phyloP scores from a whole-genome alignment of 2,329 filamentous ascomycete genomes.

The Monascus ruber region DNA sequence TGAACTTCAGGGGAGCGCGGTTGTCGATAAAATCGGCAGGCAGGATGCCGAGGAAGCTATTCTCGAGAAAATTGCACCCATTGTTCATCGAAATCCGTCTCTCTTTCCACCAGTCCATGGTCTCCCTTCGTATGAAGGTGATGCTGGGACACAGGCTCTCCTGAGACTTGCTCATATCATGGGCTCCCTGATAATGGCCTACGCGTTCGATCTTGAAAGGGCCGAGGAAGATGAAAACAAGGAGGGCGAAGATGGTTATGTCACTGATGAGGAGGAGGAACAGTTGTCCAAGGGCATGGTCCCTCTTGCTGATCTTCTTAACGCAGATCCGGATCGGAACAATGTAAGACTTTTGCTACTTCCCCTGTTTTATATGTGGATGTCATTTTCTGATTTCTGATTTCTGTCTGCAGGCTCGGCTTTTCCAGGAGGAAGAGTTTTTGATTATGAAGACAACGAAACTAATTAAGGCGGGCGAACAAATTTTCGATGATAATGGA shows the following conservation, averaged over 20 bases:
- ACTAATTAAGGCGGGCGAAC: slow-evolving; percentile 56
- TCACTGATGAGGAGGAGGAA: slow-evolving; percentile 56
- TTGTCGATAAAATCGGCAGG: slow-evolving; percentile 67
- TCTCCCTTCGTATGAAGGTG: slow-evolving; percentile 31
- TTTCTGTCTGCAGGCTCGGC: slow-evolving; percentile 35
- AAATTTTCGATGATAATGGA: slow-evolving; percentile 84
- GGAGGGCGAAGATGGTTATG: slow-evolving; percentile 38
- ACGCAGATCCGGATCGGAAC: slow-evolving; percentile 71
- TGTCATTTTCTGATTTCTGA: slow-evolving; percentile 1
- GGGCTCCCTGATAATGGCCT: slow-evolving; percentile 84
- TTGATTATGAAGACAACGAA: slow-evolving; percentile 63
- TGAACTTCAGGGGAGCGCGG: slow-evolving; percentile 64
- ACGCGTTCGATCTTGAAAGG: slow-evolving; percentile 71
- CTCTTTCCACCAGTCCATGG: slow-evolving; percentile 29
- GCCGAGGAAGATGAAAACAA: slow-evolving; percentile 45
- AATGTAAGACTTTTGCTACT: slow-evolving; percentile 45
- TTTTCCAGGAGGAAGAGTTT: slow-evolving; percentile 47
- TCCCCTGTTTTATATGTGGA: background rate
- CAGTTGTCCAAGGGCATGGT: slow-evolving; percentile 71
- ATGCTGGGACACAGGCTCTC: slow-evolving; percentile 35
- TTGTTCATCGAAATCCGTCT: slow-evolving; percentile 32
- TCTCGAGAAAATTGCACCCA: slow-evolving; percentile 42
- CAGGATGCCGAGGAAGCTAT: slow-evolving; percentile 61
- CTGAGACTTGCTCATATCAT: slow-evolving; percentile 59
- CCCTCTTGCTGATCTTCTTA: slow-evolving; percentile 79